A percentile compares a stretch with the other conserved stretches of the same genome.
Evolutionary conservation across 768 basidiomycete species (phyloP).

Genomic region (Mycena rebaudengoi): DNA sequence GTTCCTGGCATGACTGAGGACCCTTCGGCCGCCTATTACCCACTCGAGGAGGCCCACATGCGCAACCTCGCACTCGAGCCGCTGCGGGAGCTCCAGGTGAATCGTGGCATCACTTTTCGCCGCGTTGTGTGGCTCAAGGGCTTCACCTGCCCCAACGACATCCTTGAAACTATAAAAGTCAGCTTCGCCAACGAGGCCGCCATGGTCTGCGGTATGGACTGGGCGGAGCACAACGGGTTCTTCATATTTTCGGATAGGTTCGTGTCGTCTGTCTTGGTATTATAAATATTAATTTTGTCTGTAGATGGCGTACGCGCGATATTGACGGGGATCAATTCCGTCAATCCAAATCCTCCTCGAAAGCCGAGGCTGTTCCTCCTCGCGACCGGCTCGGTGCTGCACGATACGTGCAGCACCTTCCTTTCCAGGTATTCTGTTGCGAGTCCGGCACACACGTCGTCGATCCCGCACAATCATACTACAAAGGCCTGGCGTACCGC

Average conservation of each 20-base stretch:
- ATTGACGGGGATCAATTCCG: conserved; percentile 99
- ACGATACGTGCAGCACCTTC: conserved; percentile 90
- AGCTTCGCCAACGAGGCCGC: conserved; percentile 92
- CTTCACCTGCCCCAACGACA: conserved; percentile 98
- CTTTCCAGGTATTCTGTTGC: conserved; percentile 99
- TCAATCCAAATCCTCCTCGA: conserved; percentile 93
- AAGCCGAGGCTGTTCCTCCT: conserved; percentile 90
- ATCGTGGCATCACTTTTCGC: conserved; percentile 83
- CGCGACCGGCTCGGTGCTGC: conserved; percentile 83
- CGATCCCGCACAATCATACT: conserved; percentile 96
- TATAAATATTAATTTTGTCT: background rate
- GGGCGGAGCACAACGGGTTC: conserved; percentile 97
- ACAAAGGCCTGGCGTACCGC: conserved; percentile 87
- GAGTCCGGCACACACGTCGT: conserved; percentile 98
- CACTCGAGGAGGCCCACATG: conserved; percentile 93
- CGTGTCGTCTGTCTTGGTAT: conserved; percentile 32
- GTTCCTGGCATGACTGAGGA: conserved; percentile 94
- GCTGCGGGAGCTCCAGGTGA: conserved; percentile 79
- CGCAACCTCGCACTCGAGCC: conserved; percentile 94
- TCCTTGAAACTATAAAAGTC: conserved; percentile 93
- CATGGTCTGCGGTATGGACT: conserved; percentile 99
- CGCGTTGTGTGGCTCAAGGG: conserved; percentile 98
- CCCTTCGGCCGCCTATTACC: conserved; percentile 90
- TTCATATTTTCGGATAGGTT: conserved; percentile 98
- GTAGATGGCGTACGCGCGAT: conserved; percentile 95